Percentiles rank a stretch among this genome's conserved stretches.
Conservation (phyloP, 768 basidiomycete genomes). For the Crassisporium funariophilum region DNA sequence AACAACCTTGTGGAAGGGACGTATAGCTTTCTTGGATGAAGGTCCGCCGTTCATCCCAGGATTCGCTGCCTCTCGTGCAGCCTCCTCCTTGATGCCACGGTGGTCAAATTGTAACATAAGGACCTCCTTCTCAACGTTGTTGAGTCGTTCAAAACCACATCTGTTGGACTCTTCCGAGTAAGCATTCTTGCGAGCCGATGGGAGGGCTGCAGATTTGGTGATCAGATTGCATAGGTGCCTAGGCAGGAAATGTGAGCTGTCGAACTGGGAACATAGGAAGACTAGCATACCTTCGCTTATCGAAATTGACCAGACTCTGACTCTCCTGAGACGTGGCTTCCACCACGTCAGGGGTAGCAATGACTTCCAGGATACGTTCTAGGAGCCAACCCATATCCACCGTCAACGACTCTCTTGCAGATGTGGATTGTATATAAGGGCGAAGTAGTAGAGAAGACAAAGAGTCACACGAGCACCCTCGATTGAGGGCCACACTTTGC, state of each 20-base stretch:
- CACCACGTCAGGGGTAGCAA: slow-evolving; percentile 72
- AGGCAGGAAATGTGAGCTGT: slow-evolving; percentile 16
- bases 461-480: slow-evolving; percentile 65
- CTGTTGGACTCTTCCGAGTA: slow-evolving; percentile 60
- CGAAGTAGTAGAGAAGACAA: slow-evolving; percentile 56
- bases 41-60: slow-evolving; percentile 42
- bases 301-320: slow-evolving; percentile 71
- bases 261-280: neutral
- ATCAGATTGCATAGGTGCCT: slow-evolving; percentile 74
- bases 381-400: slow-evolving; percentile 84
- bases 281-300: slow-evolving; percentile 69
- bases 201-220: slow-evolving; percentile 49
- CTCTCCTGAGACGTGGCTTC: slow-evolving; percentile 55
- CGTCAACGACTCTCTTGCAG: slow-evolving; percentile 55
- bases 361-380: slow-evolving; percentile 79
- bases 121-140: slow-evolving; percentile 74
- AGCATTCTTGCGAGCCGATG: slow-evolving; percentile 42
- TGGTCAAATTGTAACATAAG: slow-evolving; percentile 63
- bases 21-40: slow-evolving; percentile 54
- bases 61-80: slow-evolving; percentile 60
- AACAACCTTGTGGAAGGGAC: slow-evolving; percentile 70
- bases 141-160: slow-evolving; percentile 73
- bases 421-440: slow-evolving; percentile 45
- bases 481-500: slow-evolving; percentile 67
- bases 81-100: slow-evolving; percentile 76